phyloP scores from a whole-genome alignment of 768 basidiomycete genomes.

The Auricularia cornea region DNA sequence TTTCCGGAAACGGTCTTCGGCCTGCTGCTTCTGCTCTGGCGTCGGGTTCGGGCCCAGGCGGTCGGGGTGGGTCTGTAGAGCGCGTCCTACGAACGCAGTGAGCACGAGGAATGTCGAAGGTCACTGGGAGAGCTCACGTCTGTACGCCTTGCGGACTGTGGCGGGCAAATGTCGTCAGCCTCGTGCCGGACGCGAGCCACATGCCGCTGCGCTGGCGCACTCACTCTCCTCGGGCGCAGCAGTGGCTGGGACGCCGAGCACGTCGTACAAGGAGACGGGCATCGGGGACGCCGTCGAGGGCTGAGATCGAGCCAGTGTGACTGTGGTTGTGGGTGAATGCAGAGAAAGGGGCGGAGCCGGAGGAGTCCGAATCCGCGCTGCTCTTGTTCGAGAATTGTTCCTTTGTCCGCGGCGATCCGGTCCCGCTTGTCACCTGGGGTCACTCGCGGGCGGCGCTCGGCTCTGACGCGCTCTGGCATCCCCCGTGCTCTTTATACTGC shows the following conservation, averaged over 20 bases:
- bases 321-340: too few relatives aligned
- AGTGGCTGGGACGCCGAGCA: slow-evolving; percentile 42
- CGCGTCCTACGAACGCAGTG: slow-evolving; percentile 19
- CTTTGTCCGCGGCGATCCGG: too few relatives aligned
- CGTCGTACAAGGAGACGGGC: slow-evolving; percentile 42
- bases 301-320: too few relatives aligned
- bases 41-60: slow-evolving; percentile 50
- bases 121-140: slow-evolving; percentile 1
- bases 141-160: neutral
- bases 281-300: too few relatives aligned
- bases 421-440: too few relatives aligned
- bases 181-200: neutral
- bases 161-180: slow-evolving; percentile 1
- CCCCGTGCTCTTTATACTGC: too few relatives aligned
- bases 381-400: too few relatives aligned
- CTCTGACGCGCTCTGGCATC: too few relatives aligned
- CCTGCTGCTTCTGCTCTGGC: slow-evolving; percentile 41
- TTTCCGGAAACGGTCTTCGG: slow-evolving; percentile 52
- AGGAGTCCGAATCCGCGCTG: too few relatives aligned
- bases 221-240: slow-evolving; percentile 58
- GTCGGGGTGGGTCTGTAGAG: slow-evolving; percentile 66
- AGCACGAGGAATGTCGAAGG: neutral
- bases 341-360: too few relatives aligned
- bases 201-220: slow-evolving; percentile 18
- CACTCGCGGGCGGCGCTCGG: too few relatives aligned